Evolutionary conservation across 192 early-diverging fungal genomes (phyloP).

Genomic region (Podila clonocystis): DNA sequence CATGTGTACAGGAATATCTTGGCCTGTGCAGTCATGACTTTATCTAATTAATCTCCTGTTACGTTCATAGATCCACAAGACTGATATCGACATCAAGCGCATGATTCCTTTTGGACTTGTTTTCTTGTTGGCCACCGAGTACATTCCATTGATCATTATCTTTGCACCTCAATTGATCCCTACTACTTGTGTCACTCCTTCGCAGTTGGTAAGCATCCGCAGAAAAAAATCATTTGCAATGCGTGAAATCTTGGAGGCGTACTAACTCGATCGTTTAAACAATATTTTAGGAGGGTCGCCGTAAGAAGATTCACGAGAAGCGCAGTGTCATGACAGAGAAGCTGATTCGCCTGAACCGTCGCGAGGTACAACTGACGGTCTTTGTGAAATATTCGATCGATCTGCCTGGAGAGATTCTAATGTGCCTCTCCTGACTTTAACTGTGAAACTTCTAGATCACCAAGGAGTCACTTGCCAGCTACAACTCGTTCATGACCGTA

Average conservation of each 20-base stretch:
- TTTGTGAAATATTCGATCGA: too few relatives aligned
- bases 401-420: slow-evolving; percentile 2
- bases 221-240: too few relatives aligned
- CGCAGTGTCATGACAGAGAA: slow-evolving; percentile 57
- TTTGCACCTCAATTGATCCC: slow-evolving; percentile 62
- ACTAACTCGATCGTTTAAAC: background rate
- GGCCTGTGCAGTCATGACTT: too few relatives aligned
- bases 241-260: too few relatives aligned
- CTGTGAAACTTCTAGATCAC: slow-evolving; percentile 35
- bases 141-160: slow-evolving; percentile 61
- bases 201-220: slow-evolving; percentile 53
- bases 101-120: slow-evolving; percentile 61
- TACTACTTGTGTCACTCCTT: slow-evolving; percentile 59
- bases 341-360: slow-evolving; percentile 49
- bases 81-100: slow-evolving; percentile 57
- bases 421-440: background rate
- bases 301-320: slow-evolving; percentile 57
- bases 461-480: slow-evolving; percentile 46
- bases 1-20: background rate
- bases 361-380: slow-evolving; percentile 23
- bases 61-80: slow-evolving; percentile 47
- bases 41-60: too few relatives aligned
- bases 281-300: slow-evolving; percentile 46
- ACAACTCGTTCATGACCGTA: slow-evolving; percentile 46
- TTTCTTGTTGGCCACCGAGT: slow-evolving; percentile 57